A percentile compares a stretch with the other conserved stretches of the same genome.
Conservation (phyloP, 2,329 filamentous ascomycete species). For the Lecanosticta acicola region DNA sequence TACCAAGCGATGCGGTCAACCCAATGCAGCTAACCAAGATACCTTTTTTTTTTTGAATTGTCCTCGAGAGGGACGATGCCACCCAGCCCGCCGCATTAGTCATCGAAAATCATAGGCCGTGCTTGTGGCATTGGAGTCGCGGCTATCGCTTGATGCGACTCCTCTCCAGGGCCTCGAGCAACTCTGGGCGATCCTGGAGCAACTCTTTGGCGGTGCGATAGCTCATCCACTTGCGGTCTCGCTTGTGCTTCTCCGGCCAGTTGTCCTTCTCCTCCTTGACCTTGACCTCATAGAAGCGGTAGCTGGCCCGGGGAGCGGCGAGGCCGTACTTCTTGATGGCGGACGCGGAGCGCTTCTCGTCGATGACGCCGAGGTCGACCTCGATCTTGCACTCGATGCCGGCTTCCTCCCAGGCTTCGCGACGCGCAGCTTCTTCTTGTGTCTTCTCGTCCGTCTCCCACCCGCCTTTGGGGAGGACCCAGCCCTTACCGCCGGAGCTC, state of each 20-base stretch:
- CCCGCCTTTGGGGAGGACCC: conserved; percentile 95
- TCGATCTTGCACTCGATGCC: conserved; percentile 82
- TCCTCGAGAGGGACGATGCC: background rate
- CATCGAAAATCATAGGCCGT: too few species aligned
- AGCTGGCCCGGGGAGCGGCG: conserved; percentile 65
- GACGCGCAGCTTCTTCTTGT: conserved; percentile 71
- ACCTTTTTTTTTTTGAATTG: background rate
- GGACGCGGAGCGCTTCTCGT: conserved; percentile 61
- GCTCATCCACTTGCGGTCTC: conserved; percentile 82
- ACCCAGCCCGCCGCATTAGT: background rate
- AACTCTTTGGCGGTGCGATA: conserved; percentile 75
- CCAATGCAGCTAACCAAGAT: background rate
- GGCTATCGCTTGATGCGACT: conserved; percentile 45
- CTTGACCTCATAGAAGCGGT: conserved; percentile 81
- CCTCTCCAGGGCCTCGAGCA: conserved; percentile 78
- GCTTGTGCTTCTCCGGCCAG: conserved; percentile 93
- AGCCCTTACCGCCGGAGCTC: conserved; percentile 81
- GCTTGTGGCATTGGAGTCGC: background rate
- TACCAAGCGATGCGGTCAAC: background rate
- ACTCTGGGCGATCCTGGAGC: conserved; percentile 72
- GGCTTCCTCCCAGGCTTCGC: conserved; percentile 97
- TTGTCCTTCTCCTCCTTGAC: conserved; percentile 77
- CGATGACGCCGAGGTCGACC: conserved; percentile 78
- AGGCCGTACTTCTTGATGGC: conserved; percentile 31
- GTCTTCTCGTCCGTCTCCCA: conserved; percentile 95